phyloP scores from a whole-genome alignment of 2,329 filamentous ascomycete species.

The Blastomyces emzantsi region DNA sequence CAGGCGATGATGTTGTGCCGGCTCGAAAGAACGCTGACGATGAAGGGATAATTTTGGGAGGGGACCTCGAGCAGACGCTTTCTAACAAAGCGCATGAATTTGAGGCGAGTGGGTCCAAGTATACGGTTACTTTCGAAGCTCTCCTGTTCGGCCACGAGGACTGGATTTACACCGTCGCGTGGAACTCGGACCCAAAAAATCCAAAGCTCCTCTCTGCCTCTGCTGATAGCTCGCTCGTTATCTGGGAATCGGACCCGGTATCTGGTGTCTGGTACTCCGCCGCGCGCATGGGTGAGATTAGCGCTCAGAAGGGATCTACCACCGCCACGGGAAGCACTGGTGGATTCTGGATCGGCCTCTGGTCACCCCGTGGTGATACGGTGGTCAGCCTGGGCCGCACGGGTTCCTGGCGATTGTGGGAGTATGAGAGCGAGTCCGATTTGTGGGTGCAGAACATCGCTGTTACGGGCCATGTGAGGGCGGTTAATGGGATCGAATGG shows the following conservation, averaged over 20 bases:
- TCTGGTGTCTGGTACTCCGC: slow-evolving; percentile 89
- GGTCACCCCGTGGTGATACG: slow-evolving; percentile 66
- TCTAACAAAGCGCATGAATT: slow-evolving; percentile 86
- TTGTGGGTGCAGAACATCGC: slow-evolving; percentile 69
- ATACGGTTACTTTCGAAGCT: slow-evolving; percentile 85
- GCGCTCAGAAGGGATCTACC: slow-evolving; percentile 87
- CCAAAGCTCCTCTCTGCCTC: slow-evolving; percentile 78
- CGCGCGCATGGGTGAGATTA: slow-evolving; percentile 84
- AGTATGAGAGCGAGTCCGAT: slow-evolving; percentile 50
- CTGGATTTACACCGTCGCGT: slow-evolving; percentile 88
- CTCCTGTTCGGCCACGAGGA: slow-evolving; percentile 92
- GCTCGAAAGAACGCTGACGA: slow-evolving; percentile 33
- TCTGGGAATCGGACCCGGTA: slow-evolving; percentile 77
- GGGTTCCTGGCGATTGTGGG: slow-evolving; percentile 88
- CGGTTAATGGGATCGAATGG: slow-evolving; percentile 79
- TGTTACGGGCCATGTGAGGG: slow-evolving; percentile 72
- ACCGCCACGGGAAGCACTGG: slow-evolving; percentile 93
- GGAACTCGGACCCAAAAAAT: slow-evolving; percentile 51
- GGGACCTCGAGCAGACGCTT: slow-evolving; percentile 54
- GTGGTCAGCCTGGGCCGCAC: slow-evolving; percentile 81
- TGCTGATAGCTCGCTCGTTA: slow-evolving; percentile 86
- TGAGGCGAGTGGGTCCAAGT: slow-evolving; percentile 51
- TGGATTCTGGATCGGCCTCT: slow-evolving; percentile 92
- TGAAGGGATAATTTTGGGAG: slow-evolving; percentile 23
- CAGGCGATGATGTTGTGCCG: slow-evolving; percentile 55